Base-by-base conservation (phyloP, 805 yeast species). In the Zygoascus ofunaensis region DNA sequence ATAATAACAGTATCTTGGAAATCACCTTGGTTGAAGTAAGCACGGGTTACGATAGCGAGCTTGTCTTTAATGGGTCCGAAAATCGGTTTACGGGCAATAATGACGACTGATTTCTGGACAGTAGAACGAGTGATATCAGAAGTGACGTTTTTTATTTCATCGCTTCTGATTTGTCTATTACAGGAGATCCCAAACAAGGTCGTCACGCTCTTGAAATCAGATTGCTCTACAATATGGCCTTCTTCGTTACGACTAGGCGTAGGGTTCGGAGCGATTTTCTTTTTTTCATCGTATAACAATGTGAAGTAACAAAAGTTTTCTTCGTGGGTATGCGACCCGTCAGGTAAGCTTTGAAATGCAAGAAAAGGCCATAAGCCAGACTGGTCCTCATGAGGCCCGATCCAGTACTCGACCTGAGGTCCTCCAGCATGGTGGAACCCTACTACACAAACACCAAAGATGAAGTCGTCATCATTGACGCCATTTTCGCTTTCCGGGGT, bases 171-270 rank as follows among this genome's bases (percentile, higher is more conserved):
- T 62, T 90, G 97, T 33, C 95, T 73, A 23, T 89, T 86, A 64
- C 98, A 92, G 0, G 95, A 81, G 49, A 95, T 85, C 1, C 95
- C 98, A 70, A 92, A 92, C n/a, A 87, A 63, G 0, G 98, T 92
- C 1, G 77, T 73, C 24, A 70, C 71, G 39, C 66, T 61, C 34
- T 61, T 56, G 46, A 55, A 56, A 57, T 73, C 63, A 53, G 66
- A 56, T 53, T 65, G 54, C 60, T 66, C 51, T 57, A 74, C 60
- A 57, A 58, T 56, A 17, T 57, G 59, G 5, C 64, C 65, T 10
- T 76, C 66, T 24, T 59, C 59, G 17, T 63, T 63, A 0, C 67
- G 58, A 30, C 49, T 49, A 26, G 66, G 65, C 2, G 66, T 61
- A 12, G 62, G 56, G 20, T 59, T 78, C 17, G 79, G 74, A 10